Percentiles rank a stretch among this genome's conserved stretches.
Conservation (phyloP, 2,329 filamentous ascomycete genomes). For the Fusarium setosum region DNA sequence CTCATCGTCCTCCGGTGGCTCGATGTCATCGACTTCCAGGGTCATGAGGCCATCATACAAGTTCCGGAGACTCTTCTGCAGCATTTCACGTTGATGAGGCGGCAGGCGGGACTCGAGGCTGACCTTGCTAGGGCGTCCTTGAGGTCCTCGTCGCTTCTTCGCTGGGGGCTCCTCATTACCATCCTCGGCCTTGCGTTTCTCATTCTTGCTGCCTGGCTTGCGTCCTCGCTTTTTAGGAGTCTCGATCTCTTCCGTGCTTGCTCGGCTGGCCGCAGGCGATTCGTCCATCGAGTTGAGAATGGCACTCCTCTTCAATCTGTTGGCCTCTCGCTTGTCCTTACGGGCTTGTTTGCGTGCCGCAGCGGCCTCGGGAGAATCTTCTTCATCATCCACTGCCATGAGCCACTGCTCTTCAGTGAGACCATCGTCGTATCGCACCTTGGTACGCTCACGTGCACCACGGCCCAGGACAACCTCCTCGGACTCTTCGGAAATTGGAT, state of each 20-base stretch:
- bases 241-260: constrained; percentile 83
- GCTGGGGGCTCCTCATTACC: constrained; percentile 81
- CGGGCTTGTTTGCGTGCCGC: constrained; percentile 89
- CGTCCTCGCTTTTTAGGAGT: constrained; percentile 86
- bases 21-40: constrained; percentile 81
- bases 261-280: constrained; percentile 82
- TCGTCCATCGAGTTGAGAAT: constrained; percentile 60
- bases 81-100: constrained; percentile 75
- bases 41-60: constrained; percentile 86
- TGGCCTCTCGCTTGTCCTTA: constrained; percentile 81
- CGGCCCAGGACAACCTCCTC: constrained; percentile 83
- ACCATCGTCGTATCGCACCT: constrained; percentile 95
- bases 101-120: constrained; percentile 63
- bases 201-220: constrained; percentile 77
- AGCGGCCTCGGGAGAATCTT: constrained; percentile 92
- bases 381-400: constrained; percentile 96
- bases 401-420: constrained; percentile 99
- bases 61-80: constrained; percentile 82
- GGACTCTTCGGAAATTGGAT: constrained; percentile 81
- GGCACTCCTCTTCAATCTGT: constrained; percentile 73
- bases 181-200: constrained; percentile 90
- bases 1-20: constrained; percentile 68
- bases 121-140: constrained; percentile 74
- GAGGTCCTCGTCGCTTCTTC: constrained; percentile 81
- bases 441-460: constrained; percentile 93